Percentiles rank a stretch among this genome's conserved stretches.
These are phyloP conservation scores for Coemansia sp. DNA, from an alignment of 371 early-diverging fungal genomes.

Conservation along the genomic window DNA sequence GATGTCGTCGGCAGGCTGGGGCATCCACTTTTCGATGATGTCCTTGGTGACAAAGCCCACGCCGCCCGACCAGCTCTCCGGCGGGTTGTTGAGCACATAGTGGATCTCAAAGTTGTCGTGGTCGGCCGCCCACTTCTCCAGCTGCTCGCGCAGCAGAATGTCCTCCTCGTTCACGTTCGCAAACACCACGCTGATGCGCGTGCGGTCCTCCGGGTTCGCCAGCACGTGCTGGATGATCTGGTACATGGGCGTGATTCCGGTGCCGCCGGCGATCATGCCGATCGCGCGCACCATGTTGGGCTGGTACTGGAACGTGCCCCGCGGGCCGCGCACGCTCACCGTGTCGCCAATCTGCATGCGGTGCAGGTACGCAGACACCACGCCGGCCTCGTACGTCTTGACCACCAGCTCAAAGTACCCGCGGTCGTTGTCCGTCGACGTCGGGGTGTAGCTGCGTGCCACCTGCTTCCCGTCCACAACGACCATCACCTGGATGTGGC, in stretches of 20 bases:
- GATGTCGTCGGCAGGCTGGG: constrained; percentile 73
- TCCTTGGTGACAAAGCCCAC: constrained; percentile 83
- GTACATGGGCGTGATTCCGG: constrained; percentile 95
- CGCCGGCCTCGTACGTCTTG: constrained; percentile 91
- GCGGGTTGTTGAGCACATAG: constrained; percentile 84
- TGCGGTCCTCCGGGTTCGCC: constrained; percentile 82
- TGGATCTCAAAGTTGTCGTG: constrained; percentile 80
- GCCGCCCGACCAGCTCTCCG: constrained; percentile 81
- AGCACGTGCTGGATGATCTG: constrained; percentile 85
- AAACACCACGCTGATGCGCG: constrained; percentile 79
- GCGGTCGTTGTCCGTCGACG: constrained; percentile 74
- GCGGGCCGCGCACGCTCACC: constrained; percentile 86
- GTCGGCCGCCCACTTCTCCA: constrained; percentile 72
- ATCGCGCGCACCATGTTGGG: constrained; percentile 77
- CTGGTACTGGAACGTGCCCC: constrained; percentile 86
- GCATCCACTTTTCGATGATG: constrained; percentile 74
- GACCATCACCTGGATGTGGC: constrained; percentile 88
- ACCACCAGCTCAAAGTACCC: constrained; percentile 90
- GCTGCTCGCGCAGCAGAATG: constrained; percentile 81
- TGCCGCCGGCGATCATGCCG: constrained; percentile 94
- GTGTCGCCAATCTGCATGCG: constrained; percentile 77
- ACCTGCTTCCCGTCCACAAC: constrained; percentile 83
- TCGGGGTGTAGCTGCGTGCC: constrained; percentile 91
- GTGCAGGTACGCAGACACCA: constrained; percentile 76
- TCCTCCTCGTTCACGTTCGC: constrained; percentile 91